These are phyloP conservation scores for Syzygium syzygioides DNA, from an alignment of 441 rosid genomes.

Conservation along the genomic window DNA sequence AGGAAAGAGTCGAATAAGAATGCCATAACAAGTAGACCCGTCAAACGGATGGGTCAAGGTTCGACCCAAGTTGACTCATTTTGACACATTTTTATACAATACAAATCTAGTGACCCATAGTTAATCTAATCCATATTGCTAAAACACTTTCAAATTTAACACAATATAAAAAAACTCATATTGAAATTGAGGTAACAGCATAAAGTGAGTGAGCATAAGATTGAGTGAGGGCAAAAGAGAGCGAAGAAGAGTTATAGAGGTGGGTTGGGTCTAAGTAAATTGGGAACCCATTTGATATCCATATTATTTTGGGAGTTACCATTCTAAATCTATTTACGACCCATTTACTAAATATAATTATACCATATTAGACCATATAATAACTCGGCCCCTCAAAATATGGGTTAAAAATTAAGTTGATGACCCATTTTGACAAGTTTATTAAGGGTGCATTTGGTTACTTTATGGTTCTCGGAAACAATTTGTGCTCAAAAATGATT, in stretches of 20 bases:
- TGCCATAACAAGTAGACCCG: neutral
- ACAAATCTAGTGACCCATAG: neutral
- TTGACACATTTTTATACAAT: neutral
- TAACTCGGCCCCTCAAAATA: neutral
- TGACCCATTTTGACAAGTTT: neutral
- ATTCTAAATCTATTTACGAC: neutral
- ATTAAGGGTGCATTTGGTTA: too few relatives aligned
- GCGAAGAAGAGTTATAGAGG: neutral
- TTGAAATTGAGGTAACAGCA: neutral
- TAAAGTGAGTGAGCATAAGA: accelerated
- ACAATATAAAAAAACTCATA: neutral
- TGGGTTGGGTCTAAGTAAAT: neutral
- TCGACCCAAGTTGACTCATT: neutral
- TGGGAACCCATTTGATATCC: neutral
- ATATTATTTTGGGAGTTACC: neutral
- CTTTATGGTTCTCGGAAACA: too few relatives aligned
- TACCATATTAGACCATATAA: neutral
- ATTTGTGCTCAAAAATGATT: too few relatives aligned
- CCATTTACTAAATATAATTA: neutral
- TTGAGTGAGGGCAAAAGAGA: neutral
- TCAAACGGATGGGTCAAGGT: neutral
- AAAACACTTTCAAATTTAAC: neutral
- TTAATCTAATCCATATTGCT: neutral
- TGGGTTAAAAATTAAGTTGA: neutral
- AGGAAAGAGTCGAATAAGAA: neutral